These are phyloP conservation scores for Ceratopteris richardii DNA, from an alignment of 75 land plant genomes.

Conservation along the genomic window DNA sequence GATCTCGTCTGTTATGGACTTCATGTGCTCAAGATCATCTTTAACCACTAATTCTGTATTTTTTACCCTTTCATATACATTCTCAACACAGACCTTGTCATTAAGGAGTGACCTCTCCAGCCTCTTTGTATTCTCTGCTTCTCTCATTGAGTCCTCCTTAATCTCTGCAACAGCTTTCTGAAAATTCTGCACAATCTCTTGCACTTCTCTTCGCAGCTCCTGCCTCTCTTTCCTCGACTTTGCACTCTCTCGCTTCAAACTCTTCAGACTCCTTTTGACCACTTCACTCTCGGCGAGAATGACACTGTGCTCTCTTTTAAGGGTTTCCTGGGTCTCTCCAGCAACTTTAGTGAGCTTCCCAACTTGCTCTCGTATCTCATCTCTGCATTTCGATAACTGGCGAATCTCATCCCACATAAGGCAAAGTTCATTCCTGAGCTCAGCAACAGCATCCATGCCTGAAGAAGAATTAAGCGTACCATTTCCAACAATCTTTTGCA, in stretches of 20 bases:
- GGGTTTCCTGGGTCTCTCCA: not conserved
- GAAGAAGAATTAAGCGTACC: too few relatives aligned
- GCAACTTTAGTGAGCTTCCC: constrained; percentile 1
- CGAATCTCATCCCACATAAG: not conserved
- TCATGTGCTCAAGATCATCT: not conserved
- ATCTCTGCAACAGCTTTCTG: not conserved
- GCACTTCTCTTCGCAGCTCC: constrained; percentile 14
- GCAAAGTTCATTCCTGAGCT: too few relatives aligned
- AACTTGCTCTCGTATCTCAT: not conserved
- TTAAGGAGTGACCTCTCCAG: not conserved
- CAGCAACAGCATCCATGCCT: too few relatives aligned
- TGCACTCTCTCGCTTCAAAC: not conserved
- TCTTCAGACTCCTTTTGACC: constrained; percentile 4
- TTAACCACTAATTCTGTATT: not conserved
- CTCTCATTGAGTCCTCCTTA: not conserved
- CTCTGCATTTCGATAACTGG: not conserved
- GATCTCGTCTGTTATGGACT: constrained; percentile 14
- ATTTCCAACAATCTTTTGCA: not conserved
- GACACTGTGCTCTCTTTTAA: not conserved
- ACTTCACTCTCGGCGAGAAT: not conserved
- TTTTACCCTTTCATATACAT: not conserved
- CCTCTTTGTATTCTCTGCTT: not conserved
- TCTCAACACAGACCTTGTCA: not conserved
- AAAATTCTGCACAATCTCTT: not conserved
- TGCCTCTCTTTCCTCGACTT: constrained; percentile 2